phyloP scores from a whole-genome alignment of 2,329 filamentous ascomycete genomes.

The Malbranchea cinnamomea region DNA sequence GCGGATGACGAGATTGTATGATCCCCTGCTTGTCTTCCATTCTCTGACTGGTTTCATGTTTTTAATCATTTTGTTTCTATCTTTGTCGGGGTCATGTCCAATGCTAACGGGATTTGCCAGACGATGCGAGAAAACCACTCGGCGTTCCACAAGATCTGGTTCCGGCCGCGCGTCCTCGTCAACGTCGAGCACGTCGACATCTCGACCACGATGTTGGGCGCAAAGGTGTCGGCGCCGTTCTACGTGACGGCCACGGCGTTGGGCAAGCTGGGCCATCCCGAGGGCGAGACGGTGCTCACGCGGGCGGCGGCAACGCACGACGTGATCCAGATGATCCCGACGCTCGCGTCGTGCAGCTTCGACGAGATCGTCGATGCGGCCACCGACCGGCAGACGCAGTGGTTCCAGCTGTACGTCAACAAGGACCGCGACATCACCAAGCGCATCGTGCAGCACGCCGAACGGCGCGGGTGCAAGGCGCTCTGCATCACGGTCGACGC shows the following conservation, averaged over 20 bases:
- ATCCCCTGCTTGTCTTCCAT: neutral
- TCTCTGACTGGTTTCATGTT: neutral
- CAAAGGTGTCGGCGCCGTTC: constrained; percentile 71
- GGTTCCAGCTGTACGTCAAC: constrained; percentile 96
- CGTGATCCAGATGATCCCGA: constrained; percentile 97
- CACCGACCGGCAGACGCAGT: constrained; percentile 70
- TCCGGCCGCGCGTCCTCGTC: constrained; percentile 75
- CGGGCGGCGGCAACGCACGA: constrained; percentile 71
- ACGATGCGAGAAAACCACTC: constrained; percentile 91
- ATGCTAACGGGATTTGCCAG: constrained; percentile 29
- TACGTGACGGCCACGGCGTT: constrained; percentile 94
- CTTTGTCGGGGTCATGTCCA: neutral
- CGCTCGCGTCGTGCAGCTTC: constrained; percentile 88
- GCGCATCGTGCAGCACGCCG: constrained; percentile 81
- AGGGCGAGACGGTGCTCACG: constrained; percentile 87
- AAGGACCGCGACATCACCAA: constrained; percentile 84
- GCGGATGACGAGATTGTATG: constrained; percentile 76
- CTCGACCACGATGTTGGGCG: constrained; percentile 85
- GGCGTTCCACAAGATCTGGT: constrained; percentile 96
- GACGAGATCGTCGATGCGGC: constrained; percentile 89
- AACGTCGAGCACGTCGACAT: constrained; percentile 81
- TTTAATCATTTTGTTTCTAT: constrained; percentile 3
- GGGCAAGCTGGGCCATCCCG: constrained; percentile 83
- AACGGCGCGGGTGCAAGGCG: constrained; percentile 79
- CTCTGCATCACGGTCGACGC: constrained; percentile 98